Evolutionary conservation across 805 yeast species (phyloP), one percentile per base, ranked within the genome.

Genomic region (Candida arabinofermentans): DNA sequence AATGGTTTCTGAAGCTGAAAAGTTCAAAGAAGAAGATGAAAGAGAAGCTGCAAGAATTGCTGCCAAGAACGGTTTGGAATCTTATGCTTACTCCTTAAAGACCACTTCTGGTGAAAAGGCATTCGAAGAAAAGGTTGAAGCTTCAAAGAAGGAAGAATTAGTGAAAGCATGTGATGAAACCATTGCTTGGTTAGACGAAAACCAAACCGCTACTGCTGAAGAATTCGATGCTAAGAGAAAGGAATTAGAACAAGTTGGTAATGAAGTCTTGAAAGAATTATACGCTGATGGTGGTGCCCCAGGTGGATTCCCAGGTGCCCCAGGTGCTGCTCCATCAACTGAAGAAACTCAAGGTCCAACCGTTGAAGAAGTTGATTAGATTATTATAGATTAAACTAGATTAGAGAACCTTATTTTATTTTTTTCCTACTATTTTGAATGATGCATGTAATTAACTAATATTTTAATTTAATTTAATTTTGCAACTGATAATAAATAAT

Each of bases 1-100:
- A 72, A 90, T 90, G 98, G 96, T 91, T 51, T 72, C 86, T 52
- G 97, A 91, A 71, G 98, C 97, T 61, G 97, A 91, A 77, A 90
- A 89, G 77, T 90, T 73, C 81, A 89, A 86, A 78, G 96, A 86
- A 57, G 96, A 90, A 71, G 96, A 90, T 71, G 97, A 89, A 71
- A 78, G 81, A 74, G 96, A 90, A 79, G 86, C 96, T 63, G 67
- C 81, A 54, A 88, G 98, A 76, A 82, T 90, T 58, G 87, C 79
- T 64, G 88, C 95, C 69, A 89, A 88, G 88, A 91, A 90, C 74
- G 90, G 83, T 61, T 81, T 91, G 65, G 97, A 90, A 78, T 86
- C 96, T 32, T 91, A 88, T 70, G 86, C 96, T 54, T 90, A 87
- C 82, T 84, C 93, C 39, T 79, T 90, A 68, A 90, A 89, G 84